These are phyloP conservation scores for Ophiocordyceps australis DNA, from an alignment of 2,329 filamentous ascomycete species.

Conservation along the genomic window DNA sequence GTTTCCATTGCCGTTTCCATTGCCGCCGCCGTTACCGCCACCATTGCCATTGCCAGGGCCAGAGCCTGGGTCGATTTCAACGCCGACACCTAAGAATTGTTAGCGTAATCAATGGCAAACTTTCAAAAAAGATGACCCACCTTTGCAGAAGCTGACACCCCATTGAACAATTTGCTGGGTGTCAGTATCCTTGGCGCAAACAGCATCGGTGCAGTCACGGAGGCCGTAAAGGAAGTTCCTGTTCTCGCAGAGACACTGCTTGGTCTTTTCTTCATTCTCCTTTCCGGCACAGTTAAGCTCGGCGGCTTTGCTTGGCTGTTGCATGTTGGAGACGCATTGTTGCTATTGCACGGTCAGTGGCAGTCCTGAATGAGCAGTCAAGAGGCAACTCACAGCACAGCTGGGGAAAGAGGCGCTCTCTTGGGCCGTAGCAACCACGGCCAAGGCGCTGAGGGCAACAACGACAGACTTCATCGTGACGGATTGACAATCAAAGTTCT, in stretches of 20 bases:
- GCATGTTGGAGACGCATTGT: constrained; percentile 32
- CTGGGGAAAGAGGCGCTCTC: too few relatives aligned
- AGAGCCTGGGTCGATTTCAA: too few relatives aligned
- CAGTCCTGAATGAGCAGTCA: too few relatives aligned
- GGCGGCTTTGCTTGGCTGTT: constrained; percentile 17
- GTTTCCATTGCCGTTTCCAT: constrained; percentile 4
- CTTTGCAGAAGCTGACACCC: too few relatives aligned
- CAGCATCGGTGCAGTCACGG: constrained; percentile 28
- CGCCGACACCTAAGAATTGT: constrained; percentile 17
- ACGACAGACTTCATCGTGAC: constrained; percentile 32
- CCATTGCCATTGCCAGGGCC: constrained; percentile 3
- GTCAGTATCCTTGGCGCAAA: constrained; percentile 18
- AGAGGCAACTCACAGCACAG: too few relatives aligned
- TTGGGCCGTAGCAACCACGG: constrained; percentile 22
- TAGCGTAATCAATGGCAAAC: too few relatives aligned
- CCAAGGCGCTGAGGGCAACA: constrained; percentile 22
- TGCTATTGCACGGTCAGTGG: too few relatives aligned
- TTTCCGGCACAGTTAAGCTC: constrained; percentile 24
- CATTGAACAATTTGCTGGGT: too few relatives aligned
- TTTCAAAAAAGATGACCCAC: too few relatives aligned
- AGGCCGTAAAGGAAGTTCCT: constrained; percentile 28
- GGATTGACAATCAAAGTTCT: too few relatives aligned
- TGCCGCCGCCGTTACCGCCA: constrained; percentile 2
- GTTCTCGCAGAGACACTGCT: constrained; percentile 27
- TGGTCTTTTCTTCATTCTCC: too few relatives aligned